Conservation (phyloP, 371 early-diverging fungal species). For the Rhizopus arrhizus region DNA sequence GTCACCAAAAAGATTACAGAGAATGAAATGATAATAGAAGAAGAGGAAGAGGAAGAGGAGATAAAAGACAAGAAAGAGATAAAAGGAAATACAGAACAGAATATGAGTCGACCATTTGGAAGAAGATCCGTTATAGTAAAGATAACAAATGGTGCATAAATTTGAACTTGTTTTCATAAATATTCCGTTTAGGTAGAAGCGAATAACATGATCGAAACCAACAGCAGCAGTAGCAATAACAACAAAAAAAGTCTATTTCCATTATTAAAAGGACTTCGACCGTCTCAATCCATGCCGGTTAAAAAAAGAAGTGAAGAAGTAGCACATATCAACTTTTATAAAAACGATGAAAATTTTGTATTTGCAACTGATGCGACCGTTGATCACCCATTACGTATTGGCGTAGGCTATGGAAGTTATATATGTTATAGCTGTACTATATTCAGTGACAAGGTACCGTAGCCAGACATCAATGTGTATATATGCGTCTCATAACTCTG, state of each 20-base stretch:
- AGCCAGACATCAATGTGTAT: too few species aligned
- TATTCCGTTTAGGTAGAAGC: too few species aligned
- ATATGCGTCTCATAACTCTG: not conserved
- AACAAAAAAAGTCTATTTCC: slow-evolving; percentile 24
- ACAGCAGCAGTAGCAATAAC: not conserved
- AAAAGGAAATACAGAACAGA: not conserved
- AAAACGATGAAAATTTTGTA: slow-evolving; percentile 35
- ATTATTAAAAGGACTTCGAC: slow-evolving; percentile 18
- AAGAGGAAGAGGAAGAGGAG: slow-evolving; percentile 31
- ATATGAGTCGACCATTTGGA: slow-evolving; percentile 14
- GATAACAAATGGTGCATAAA: not conserved
- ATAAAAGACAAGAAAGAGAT: slow-evolving; percentile 2
- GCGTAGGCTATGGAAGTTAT: slow-evolving; percentile 55
- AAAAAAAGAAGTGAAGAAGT: slow-evolving; percentile 6
- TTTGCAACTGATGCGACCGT: slow-evolving; percentile 58
- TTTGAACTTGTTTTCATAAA: too few species aligned
- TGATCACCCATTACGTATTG: slow-evolving; percentile 52
- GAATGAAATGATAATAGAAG: slow-evolving; percentile 7
- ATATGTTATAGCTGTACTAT: slow-evolving; percentile 60
- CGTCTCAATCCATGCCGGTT: slow-evolving; percentile 29
- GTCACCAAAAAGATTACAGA: slow-evolving; percentile 1
- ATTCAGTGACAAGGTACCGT: slow-evolving; percentile 45
- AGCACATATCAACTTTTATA: slow-evolving; percentile 43
- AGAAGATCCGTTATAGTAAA: slow-evolving; percentile 23
- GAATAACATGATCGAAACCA: not conserved